phyloP scores from a whole-genome alignment of 805 yeast genomes.

The Ogataea wickerhamii region DNA sequence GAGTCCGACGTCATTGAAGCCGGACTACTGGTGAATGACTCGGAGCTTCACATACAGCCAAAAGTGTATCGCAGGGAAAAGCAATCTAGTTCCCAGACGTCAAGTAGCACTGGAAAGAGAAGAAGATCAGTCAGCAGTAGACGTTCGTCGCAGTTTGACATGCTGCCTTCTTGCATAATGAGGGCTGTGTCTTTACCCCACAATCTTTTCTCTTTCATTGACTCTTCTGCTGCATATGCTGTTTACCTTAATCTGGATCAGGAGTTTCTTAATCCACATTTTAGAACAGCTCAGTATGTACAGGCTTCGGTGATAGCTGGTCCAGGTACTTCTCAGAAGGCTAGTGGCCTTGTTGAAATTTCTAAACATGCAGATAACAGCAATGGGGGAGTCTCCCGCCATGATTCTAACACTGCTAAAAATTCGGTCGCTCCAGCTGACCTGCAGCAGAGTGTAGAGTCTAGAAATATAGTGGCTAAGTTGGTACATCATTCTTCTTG shows the following conservation, averaged over 20 bases:
- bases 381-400: conserved; percentile 1
- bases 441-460: conserved; percentile 25
- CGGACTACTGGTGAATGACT: conserved; percentile 41
- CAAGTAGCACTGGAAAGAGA: conserved; percentile 17
- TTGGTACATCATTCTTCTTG: conserved; percentile 38
- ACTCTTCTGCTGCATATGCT: conserved; percentile 29
- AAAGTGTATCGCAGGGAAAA: conserved; percentile 33
- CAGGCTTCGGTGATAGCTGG: conserved; percentile 52
- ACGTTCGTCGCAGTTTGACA: conserved; percentile 29
- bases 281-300: conserved; percentile 42
- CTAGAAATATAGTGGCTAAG: conserved; percentile 48
- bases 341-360: conserved; percentile 15
- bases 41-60: conserved; percentile 62
- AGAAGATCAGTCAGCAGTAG: conserved; percentile 30
- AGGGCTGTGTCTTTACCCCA: conserved; percentile 61
- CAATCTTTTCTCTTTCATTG: conserved; percentile 25
- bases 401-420: conserved; percentile 8
- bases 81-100: conserved; percentile 5
- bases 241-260: conserved; percentile 46
- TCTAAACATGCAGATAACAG: conserved; percentile 2
- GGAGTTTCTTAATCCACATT: conserved; percentile 22
- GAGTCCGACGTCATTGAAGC: conserved; percentile 18
- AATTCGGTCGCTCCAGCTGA: conserved; percentile 1
- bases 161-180: conserved; percentile 37
- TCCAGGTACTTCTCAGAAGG: conserved; percentile 37